Conservation (phyloP, 352 stramenopile genomes). For the Pythium phragmitis region DNA sequence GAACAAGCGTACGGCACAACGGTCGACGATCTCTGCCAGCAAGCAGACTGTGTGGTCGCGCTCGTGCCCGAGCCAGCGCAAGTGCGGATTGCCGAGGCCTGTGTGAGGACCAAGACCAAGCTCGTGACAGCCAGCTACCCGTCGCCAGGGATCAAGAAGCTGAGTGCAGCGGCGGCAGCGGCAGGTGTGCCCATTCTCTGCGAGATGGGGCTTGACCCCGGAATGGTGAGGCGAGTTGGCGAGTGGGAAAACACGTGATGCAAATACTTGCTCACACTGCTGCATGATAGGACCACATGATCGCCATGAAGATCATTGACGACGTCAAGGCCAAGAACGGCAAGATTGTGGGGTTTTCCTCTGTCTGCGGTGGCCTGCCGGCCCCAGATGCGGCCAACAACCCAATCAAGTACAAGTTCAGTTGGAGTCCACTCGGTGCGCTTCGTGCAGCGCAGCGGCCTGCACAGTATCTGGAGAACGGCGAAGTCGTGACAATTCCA, state of each 20-base stretch:
- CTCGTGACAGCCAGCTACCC: constrained; percentile 91
- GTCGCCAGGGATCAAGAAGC: constrained; percentile 63
- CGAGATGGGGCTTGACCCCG: constrained; percentile 90
- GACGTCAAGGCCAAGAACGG: constrained; percentile 60
- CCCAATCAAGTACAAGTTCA: constrained; percentile 92
- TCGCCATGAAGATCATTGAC: constrained; percentile 88
- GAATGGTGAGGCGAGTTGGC: constrained; percentile 42
- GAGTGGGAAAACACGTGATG: neutral
- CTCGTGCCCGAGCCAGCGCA: constrained; percentile 86
- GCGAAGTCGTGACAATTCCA: constrained; percentile 47
- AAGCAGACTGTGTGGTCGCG: constrained; percentile 74
- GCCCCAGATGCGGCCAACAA: constrained; percentile 87
- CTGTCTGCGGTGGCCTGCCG: constrained; percentile 85
- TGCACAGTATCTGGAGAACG: constrained; percentile 61
- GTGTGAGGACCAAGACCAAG: constrained; percentile 54
- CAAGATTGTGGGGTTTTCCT: constrained; percentile 71
- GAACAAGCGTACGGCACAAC: constrained; percentile 7
- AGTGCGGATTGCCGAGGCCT: constrained; percentile 58
- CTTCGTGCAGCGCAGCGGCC: constrained; percentile 39
- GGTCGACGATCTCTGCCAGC: constrained; percentile 30
- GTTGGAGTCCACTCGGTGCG: constrained; percentile 83
- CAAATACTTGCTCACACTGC: neutral
- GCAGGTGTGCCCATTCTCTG: constrained; percentile 80
- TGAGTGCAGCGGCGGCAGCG: constrained; percentile 44
- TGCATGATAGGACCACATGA: constrained; percentile 71